Evolutionary conservation across 2,329 filamentous ascomycete species (phyloP).

Genomic region (Penicillium sclerotiorum): DNA sequence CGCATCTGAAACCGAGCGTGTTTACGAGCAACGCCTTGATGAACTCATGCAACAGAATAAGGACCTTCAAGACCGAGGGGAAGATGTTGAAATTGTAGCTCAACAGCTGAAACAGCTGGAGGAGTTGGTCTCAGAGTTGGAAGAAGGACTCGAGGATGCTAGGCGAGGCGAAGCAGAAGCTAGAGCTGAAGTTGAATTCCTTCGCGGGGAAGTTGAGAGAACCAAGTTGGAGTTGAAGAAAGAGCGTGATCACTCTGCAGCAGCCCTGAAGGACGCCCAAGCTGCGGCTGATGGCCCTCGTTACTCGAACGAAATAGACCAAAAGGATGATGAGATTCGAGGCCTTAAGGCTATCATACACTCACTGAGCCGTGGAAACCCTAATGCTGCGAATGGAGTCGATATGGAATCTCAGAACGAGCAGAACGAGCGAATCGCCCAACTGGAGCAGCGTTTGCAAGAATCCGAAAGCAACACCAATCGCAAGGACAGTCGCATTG

Average conservation of each 20-base stretch:
- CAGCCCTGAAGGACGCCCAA: constrained; percentile 58
- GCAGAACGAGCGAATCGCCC: constrained; percentile 61
- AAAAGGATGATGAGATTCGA: constrained; percentile 95
- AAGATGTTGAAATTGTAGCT: constrained; percentile 90
- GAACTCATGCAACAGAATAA: constrained; percentile 76
- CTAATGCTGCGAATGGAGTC: constrained; percentile 34
- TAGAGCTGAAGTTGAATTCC: constrained; percentile 90
- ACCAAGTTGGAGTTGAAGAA: constrained; percentile 84
- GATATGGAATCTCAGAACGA: constrained; percentile 32
- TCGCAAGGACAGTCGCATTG: constrained; percentile 72
- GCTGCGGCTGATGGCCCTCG: constrained; percentile 46
- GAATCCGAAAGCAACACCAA: constrained; percentile 75
- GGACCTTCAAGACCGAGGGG: constrained; percentile 77
- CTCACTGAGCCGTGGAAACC: constrained; percentile 73
- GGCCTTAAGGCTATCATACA: constrained; percentile 98
- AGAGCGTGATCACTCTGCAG: constrained; percentile 80
- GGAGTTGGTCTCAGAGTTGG: constrained; percentile 92
- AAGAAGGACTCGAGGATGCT: constrained; percentile 94
- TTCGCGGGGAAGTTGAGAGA: constrained; percentile 91
- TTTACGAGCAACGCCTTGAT: constrained; percentile 71
- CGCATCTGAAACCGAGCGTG: constrained; percentile 87
- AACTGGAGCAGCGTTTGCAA: constrained; percentile 76
- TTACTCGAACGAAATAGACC: constrained; percentile 75
- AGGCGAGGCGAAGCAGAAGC: constrained; percentile 93
- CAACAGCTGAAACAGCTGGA: constrained; percentile 92